These are phyloP conservation scores for Linnemannia hyalina DNA, from an alignment of 192 early-diverging fungal species.

Conservation along the genomic window DNA sequence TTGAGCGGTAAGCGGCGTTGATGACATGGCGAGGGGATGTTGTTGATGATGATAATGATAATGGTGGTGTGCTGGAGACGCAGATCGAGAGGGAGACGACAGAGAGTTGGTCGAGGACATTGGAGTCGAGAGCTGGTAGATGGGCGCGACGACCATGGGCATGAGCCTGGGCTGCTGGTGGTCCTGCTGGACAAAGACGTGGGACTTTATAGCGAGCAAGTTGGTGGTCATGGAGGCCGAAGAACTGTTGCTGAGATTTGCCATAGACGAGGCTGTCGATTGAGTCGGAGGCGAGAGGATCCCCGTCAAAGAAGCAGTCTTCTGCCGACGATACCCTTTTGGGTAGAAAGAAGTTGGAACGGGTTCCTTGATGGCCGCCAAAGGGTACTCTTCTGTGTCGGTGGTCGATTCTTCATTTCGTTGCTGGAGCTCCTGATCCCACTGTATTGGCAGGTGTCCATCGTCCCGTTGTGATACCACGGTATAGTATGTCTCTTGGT, in stretches of 20 bases:
- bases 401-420: background rate
- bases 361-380: background rate
- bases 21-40: background rate
- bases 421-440: constrained; percentile 4
- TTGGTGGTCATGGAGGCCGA: constrained; percentile 40
- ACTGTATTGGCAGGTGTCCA: background rate
- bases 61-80: background rate
- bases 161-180: constrained; percentile 16
- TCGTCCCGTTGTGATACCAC: background rate
- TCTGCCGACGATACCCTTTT: background rate
- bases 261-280: constrained; percentile 21
- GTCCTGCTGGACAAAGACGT: constrained; percentile 14
- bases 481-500: background rate
- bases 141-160: background rate
- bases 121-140: constrained; percentile 22
- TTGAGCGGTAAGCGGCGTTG: background rate
- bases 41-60: background rate
- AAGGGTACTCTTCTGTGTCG: background rate
- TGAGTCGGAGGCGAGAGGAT: constrained; percentile 1
- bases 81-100: constrained; percentile 11
- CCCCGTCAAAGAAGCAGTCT: background rate
- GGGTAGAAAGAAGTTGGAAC: background rate
- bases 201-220: constrained; percentile 28
- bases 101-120: constrained; percentile 29
- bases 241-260: constrained; percentile 27